Evolutionary conservation across 495 filamentous ascomycete species (phyloP).

Genomic region (Chlorociboria aeruginascens): DNA sequence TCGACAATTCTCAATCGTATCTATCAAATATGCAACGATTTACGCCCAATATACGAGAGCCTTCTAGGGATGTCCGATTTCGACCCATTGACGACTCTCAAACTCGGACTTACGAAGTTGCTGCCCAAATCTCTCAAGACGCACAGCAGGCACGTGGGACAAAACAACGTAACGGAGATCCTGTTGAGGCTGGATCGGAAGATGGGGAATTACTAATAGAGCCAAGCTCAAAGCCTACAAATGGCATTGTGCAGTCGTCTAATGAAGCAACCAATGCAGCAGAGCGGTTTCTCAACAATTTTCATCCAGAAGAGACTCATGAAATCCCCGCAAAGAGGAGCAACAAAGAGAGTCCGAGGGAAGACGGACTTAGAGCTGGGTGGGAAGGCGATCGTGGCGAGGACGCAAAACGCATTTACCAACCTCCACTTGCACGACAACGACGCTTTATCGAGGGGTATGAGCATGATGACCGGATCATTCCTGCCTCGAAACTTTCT

Average conservation of each 20-base stretch:
- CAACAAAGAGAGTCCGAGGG: constrained; percentile 16
- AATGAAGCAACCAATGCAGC: constrained; percentile 23
- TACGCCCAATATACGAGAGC: not conserved
- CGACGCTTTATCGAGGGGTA: constrained; percentile 4
- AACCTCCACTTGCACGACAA: not conserved
- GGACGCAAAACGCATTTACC: constrained; percentile 9
- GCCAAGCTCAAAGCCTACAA: constrained; percentile 2
- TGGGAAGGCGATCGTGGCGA: constrained; percentile 22
- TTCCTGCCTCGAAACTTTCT: not conserved
- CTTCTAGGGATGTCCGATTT: not conserved
- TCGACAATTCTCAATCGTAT: constrained; percentile 2
- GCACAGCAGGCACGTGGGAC: constrained; percentile 11
- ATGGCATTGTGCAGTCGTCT: not conserved
- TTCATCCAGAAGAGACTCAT: constrained; percentile 20
- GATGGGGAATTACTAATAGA: constrained; percentile 19
- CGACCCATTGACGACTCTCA: constrained; percentile 3
- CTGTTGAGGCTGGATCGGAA: constrained; percentile 18
- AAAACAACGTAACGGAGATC: constrained; percentile 8
- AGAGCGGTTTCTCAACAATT: constrained; percentile 29
- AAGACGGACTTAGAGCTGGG: constrained; percentile 19
- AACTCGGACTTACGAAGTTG: constrained; percentile 12
- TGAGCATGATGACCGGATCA: not conserved
- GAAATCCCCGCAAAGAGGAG: not conserved
- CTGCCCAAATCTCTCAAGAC: constrained; percentile 14
- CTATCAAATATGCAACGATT: constrained; percentile 2